Base-by-base conservation (phyloP, 2,329 filamentous ascomycete genomes). In the Onygena corvina region DNA sequence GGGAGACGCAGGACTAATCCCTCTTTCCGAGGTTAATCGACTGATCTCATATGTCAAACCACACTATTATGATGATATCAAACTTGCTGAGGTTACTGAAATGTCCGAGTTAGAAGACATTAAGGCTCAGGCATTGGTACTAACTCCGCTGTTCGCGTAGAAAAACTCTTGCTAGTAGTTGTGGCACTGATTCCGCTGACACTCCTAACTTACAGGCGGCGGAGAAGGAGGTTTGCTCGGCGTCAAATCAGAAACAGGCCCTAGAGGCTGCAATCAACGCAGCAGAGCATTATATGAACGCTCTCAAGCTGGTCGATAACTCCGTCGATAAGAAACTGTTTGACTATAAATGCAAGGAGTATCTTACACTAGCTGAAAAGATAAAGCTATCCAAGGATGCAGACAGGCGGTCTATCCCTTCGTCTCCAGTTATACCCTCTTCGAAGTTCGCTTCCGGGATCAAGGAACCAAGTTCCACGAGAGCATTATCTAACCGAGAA, bases 271-370 rank as follows among this genome's bases (percentile, higher is more conserved):
- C 86, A 46, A 86, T 94, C 60, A 71, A 75, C 55, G 85, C 84
- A 3, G 84, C 81, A 18, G 87, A 95, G 62, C 71, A 84, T 46
- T 89, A 92, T 57, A 86, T 95, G 80, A 77, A 79, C 59, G 86
- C 86, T 2, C 71, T 86, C 48, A 73, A 72, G 52, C 70, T 84
- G 52, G 76, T 81, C 4, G 31, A 35, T 25, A 72, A 68, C 47
- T 67, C 77, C n/a, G 64, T 67, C 3, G 83, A 93, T 50, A 86
- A 79, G 57, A 68, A 71, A 35, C 75, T 77, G n/a, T 68, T 93
- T 46, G 78, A 80, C 55, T 67, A 72, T 44, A 84, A 83, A 68
- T 86, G 82, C 65, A 75, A 80, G 58, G 75, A 81, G 46, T 70
- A 93, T 46, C 75, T 94, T 53, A 75, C 73, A 3, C 71, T 75